These are phyloP conservation scores for Scutellaria galericulata DNA, from an alignment of 257 asterid genomes.

Conservation along the genomic window DNA sequence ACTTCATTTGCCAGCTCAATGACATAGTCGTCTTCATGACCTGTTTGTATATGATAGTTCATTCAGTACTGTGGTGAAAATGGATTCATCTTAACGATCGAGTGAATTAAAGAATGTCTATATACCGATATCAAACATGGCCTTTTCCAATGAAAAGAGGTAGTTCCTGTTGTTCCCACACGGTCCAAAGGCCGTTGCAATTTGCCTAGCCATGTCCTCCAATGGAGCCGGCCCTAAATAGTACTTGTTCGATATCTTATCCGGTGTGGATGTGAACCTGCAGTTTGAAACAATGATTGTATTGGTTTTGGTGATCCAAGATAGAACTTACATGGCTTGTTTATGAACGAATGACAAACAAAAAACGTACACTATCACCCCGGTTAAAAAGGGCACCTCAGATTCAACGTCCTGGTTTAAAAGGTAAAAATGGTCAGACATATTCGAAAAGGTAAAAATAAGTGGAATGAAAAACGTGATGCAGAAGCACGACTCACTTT, in stretches of 20 bases:
- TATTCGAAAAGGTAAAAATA: too few species aligned
- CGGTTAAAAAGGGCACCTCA: conserved; percentile 57
- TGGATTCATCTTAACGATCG: too few species aligned
- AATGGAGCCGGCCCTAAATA: conserved; percentile 92
- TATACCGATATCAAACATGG: conserved; percentile 71
- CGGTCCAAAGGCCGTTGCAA: conserved; percentile 92
- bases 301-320: neutral
- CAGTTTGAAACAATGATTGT: neutral
- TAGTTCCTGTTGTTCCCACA: conserved; percentile 88
- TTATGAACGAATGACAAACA: neutral
- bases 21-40: conserved; percentile 77
- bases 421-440: neutral
- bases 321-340: neutral
- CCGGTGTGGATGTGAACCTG: conserved; percentile 92
- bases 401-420: conserved; percentile 66
- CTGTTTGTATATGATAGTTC: conserved; percentile 38
- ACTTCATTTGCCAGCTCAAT: conserved; percentile 83
- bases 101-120: neutral
- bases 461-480: neutral
- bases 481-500: conserved; percentile 47
- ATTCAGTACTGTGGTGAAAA: neutral
- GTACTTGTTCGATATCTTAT: conserved; percentile 71
- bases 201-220: conserved; percentile 87
- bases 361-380: conserved; percentile 72
- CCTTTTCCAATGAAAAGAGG: conserved; percentile 80